These are phyloP conservation scores for Mortierella sp. DNA, from an alignment of 371 early-diverging fungal species.

Conservation along the genomic window DNA sequence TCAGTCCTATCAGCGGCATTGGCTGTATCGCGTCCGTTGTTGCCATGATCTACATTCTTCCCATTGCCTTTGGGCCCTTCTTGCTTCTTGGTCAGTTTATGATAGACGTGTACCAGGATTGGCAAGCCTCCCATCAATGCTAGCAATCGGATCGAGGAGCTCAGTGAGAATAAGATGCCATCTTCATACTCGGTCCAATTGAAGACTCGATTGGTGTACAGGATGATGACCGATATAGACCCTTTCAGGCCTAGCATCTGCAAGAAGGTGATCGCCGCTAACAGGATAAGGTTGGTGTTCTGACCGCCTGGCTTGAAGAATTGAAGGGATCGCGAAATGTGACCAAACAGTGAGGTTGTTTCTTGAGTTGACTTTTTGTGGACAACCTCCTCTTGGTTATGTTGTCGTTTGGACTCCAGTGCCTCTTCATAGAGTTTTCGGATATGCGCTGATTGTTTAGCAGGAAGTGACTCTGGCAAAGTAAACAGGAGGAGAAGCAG, in stretches of 20 bases:
- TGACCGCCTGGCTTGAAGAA: slow-evolving; percentile 49
- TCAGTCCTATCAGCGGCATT: background rate
- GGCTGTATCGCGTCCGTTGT: background rate
- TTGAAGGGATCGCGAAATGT: slow-evolving; percentile 13
- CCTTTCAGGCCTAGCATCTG: slow-evolving; percentile 34
- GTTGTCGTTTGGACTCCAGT: no score
- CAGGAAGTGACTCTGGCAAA: slow-evolving; percentile 62
- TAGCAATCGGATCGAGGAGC: slow-evolving; percentile 19
- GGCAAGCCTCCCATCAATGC: slow-evolving; percentile 32
- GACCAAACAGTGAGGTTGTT: background rate
- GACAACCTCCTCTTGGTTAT: background rate
- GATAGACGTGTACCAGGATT: slow-evolving; percentile 18
- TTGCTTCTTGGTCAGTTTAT: slow-evolving; percentile 25
- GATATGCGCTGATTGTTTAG: slow-evolving; percentile 19
- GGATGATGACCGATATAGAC: slow-evolving; percentile 30
- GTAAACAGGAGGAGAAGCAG: slow-evolving; percentile 38
- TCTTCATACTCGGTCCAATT: slow-evolving; percentile 42
- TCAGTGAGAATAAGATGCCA: slow-evolving; percentile 37
- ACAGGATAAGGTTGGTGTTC: slow-evolving; percentile 42
- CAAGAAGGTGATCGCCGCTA: slow-evolving; percentile 36
- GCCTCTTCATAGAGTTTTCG: slow-evolving; percentile 7
- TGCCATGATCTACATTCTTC: background rate
- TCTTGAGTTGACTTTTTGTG: background rate
- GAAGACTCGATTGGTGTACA: slow-evolving; percentile 41
- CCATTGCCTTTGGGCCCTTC: background rate